Evolutionary conservation across 2,329 filamentous ascomycete species (phyloP).

Genomic region (Penicillium sp.): DNA sequence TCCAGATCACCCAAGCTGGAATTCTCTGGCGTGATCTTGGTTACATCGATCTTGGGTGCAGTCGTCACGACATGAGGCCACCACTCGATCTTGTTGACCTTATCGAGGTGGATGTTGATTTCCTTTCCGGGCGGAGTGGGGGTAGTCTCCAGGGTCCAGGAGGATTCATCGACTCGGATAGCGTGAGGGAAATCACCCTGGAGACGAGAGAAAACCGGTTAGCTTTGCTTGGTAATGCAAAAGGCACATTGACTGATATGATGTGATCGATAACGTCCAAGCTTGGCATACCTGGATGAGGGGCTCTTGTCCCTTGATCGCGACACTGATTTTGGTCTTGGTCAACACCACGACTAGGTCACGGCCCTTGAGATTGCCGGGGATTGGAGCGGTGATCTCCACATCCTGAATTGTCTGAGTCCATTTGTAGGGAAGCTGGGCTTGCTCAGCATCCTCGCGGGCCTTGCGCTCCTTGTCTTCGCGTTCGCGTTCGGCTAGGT

Average conservation of each 20-base stretch:
- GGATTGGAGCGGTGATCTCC: conserved; percentile 75
- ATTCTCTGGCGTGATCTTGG: conserved; percentile 91
- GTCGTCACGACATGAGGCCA: conserved; percentile 88
- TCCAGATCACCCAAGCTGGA: conserved; percentile 90
- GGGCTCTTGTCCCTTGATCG: conserved; percentile 83
- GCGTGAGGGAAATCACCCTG: conserved; percentile 83
- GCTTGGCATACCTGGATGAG: conserved; percentile 69
- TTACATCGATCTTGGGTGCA: conserved; percentile 90
- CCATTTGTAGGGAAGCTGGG: conserved; percentile 94
- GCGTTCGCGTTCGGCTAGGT: conserved; percentile 52
- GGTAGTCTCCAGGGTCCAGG: conserved; percentile 83
- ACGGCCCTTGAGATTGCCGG: conserved; percentile 78
- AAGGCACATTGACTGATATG: neutral
- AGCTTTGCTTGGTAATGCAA: neutral
- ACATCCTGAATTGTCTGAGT: conserved; percentile 88
- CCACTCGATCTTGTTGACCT: conserved; percentile 97
- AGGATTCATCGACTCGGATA: conserved; percentile 81
- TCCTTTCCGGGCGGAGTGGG: conserved; percentile 63
- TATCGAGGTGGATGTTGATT: conserved; percentile 88
- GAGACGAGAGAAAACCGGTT: neutral
- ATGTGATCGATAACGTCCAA: neutral
- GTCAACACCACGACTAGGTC: conserved; percentile 84
- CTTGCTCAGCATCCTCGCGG: conserved; percentile 84
- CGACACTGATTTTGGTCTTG: conserved; percentile 75
- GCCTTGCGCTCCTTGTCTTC: conserved; percentile 62